A percentile compares a stretch with the other conserved stretches of the same genome.
phyloP scores from a whole-genome alignment of 2,329 filamentous ascomycete species.

The Fragosphaeria purpurea region DNA sequence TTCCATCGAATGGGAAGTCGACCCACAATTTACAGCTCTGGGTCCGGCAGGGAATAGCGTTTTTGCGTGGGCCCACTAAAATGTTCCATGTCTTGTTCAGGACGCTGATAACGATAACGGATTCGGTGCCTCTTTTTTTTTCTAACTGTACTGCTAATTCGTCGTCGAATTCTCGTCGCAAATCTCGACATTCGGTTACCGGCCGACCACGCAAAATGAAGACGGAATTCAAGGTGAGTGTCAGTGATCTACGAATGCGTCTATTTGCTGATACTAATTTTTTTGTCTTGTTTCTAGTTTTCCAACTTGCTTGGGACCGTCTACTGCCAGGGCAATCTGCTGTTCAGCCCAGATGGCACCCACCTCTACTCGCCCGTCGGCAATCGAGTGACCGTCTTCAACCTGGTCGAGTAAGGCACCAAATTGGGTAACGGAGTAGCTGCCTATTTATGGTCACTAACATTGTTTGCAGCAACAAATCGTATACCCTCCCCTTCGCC shows the following conservation, averaged over 20 bases:
- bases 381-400: constrained; percentile 91
- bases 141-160: background rate
- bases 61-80: constrained; percentile 3
- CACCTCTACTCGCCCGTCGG: constrained; percentile 93
- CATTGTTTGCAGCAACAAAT: constrained; percentile 58
- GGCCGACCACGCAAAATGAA: constrained; percentile 61
- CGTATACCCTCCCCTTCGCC: constrained; percentile 76
- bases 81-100: background rate
- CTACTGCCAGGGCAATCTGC: constrained; percentile 93
- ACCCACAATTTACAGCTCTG: too few species aligned
- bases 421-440: too few species aligned
- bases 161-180: background rate
- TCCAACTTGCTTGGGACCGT: constrained; percentile 97
- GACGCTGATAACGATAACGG: constrained; percentile 6
- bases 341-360: constrained; percentile 93
- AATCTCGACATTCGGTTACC: background rate
- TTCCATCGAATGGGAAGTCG: too few species aligned
- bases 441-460: too few species aligned
- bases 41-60: too few species aligned
- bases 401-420: constrained; percentile 72
- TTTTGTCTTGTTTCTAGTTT: constrained; percentile 49
- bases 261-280: background rate
- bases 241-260: constrained; percentile 1
- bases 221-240: constrained; percentile 85
- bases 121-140: constrained; percentile 11